A percentile compares a stretch with the other conserved stretches of the same genome.
Conservation (phyloP, 1,139 yeast genomes). For the Sugiyamaella novakii region DNA sequence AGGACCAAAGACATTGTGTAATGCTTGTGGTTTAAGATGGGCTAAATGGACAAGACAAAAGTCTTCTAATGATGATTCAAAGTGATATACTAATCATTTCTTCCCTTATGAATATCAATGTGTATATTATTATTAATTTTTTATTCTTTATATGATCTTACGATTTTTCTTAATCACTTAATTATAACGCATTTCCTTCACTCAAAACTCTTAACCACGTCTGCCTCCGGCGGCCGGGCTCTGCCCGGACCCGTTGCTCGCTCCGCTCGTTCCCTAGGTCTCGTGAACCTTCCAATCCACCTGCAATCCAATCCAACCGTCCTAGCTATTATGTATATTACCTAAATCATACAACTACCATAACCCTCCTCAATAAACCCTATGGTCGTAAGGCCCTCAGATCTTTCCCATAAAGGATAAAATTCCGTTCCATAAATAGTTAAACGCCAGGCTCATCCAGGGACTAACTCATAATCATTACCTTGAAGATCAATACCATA, state of each 20-base stretch:
- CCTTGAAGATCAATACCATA: too few relatives aligned
- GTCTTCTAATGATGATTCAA: conserved; percentile 16
- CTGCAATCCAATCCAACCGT: not conserved
- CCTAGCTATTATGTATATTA: too few relatives aligned
- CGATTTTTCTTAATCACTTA: not conserved
- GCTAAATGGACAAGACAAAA: conserved; percentile 43
- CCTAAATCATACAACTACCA: too few relatives aligned
- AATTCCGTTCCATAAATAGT: too few relatives aligned
- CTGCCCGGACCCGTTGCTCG: conserved; percentile 6
- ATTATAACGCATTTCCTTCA: not conserved
- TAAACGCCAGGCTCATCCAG: too few relatives aligned
- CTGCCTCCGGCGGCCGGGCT: conserved; percentile 11
- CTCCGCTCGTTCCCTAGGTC: not conserved
- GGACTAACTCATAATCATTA: too few relatives aligned
- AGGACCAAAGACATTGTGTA: conserved; percentile 64
- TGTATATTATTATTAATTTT: not conserved
- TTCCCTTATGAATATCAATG: not conserved
- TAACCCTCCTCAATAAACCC: too few relatives aligned
- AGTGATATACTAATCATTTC: not conserved
- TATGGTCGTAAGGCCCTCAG: too few relatives aligned
- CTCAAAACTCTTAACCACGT: too few relatives aligned
- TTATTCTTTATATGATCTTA: not conserved
- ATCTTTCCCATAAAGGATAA: too few relatives aligned
- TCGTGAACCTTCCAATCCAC: not conserved
- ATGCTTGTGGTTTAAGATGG: conserved; percentile 66